Evolutionary conservation across 768 basidiomycete species (phyloP).

Genomic region (Naganishia kalamii): DNA sequence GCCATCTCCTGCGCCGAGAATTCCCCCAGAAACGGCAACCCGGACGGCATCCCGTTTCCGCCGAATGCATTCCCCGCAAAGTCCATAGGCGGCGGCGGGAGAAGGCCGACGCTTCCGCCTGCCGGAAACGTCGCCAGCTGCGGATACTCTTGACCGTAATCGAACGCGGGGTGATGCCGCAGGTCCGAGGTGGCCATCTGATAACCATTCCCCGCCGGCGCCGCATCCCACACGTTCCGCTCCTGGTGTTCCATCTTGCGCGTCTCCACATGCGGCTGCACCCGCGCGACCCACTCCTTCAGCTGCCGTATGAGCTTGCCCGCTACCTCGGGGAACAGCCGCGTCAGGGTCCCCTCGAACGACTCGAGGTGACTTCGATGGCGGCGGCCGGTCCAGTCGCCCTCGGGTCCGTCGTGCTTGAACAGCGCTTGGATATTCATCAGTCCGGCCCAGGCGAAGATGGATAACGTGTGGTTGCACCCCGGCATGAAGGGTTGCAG

Average conservation of each 20-base stretch:
- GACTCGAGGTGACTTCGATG: neutral
- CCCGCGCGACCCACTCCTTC: neutral
- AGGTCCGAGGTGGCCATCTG: too few relatives aligned
- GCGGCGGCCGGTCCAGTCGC: neutral
- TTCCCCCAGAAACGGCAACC: constrained; percentile 3
- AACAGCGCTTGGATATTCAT: constrained; percentile 8
- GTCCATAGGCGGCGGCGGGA: neutral
- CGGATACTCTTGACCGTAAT: too few relatives aligned
- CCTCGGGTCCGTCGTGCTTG: neutral
- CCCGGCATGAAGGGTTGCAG: constrained; percentile 9
- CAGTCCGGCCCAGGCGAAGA: constrained; percentile 2
- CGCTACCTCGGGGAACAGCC: neutral
- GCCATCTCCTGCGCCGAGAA: constrained; percentile 1
- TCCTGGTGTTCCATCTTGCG: neutral
- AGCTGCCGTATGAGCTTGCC: neutral
- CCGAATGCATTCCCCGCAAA: neutral
- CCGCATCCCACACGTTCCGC: too few relatives aligned
- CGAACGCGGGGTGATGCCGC: too few relatives aligned
- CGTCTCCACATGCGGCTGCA: neutral
- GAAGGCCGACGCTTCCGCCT: neutral
- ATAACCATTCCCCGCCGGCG: too few relatives aligned
- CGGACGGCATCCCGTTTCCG: too few relatives aligned
- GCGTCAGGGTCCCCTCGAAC: neutral
- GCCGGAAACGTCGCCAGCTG: too few relatives aligned
- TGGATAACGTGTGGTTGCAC: neutral